Evolutionary conservation across 2,329 filamentous ascomycete genomes (phyloP).

Genomic region (Aspergillus fructus): DNA sequence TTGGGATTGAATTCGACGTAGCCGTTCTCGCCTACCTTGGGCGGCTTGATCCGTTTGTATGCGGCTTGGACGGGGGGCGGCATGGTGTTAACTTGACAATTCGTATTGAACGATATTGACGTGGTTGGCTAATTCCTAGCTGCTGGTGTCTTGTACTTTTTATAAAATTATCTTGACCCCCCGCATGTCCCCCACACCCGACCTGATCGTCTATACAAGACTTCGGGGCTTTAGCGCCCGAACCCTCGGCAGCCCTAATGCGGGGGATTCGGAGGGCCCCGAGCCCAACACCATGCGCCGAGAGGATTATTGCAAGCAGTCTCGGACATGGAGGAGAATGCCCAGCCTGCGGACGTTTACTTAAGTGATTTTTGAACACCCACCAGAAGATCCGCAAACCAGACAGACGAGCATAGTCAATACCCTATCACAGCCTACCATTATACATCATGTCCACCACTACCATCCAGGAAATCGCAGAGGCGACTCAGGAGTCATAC

Average conservation of each 20-base stretch:
- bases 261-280: background rate
- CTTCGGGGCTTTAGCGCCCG: conserved; percentile 7
- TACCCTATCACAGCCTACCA: background rate
- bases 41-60: conserved; percentile 22
- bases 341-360: background rate
- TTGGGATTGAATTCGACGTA: conserved; percentile 43
- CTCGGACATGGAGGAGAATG: no score
- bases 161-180: background rate
- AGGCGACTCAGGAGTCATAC: conserved; percentile 10
- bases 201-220: background rate
- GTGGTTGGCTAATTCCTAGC: no score
- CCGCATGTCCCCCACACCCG: background rate
- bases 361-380: conserved; percentile 11
- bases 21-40: conserved; percentile 41
- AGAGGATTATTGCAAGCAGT: no score
- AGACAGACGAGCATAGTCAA: no score
- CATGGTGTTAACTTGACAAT: conserved; percentile 19
- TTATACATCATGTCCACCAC: conserved; percentile 15
- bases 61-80: conserved; percentile 32
- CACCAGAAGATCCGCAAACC: background rate
- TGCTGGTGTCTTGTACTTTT: no score
- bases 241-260: background rate
- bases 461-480: conserved; percentile 9
- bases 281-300: background rate
- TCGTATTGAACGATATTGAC: no score